Base-by-base conservation (phyloP, 345 rosid species). In the Excoecaria cochinchinensis region DNA sequence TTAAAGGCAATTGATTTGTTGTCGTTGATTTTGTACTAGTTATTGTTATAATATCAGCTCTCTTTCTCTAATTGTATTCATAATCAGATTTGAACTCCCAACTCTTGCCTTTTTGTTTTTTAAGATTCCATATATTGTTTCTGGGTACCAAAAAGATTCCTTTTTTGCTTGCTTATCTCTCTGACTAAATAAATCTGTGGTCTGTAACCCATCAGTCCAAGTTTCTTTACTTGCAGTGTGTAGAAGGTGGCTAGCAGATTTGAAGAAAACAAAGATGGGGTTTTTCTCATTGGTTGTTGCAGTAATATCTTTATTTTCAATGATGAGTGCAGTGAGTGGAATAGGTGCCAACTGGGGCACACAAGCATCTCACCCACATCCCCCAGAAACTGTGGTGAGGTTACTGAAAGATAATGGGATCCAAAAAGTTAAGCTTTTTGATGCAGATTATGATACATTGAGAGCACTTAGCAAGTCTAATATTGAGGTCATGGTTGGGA, bases 401-500 rank as follows among this genome's bases (percentile, higher is more conserved):
- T 73, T 93, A 80, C 84, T 95, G 31, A 84, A 74, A 68, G 97
- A 95, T 0, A 95, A 95, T 69, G 86, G 82, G 74, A 79, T 95
- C 74, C 91, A 83, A 80, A 95, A 90, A 78, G 97, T 90, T 46
- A 95, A 95, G 88, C 98, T 93, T 59, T 95, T 95, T 72, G 98
- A 95, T 73, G 97, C 99, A 1, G 91, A 93, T 38, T 89, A 88
- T 66, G 90, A 78, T 31, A 83, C 89, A 8, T 83, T 95, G 11
- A 88, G 79, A 67, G 95, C 94, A 76, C 83, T 95, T 22, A 91
- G 96, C 8, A 87, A 76, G 77, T 78, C 97, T 19, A 83, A 87
- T 80, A 89, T 95, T 78, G 97, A 95, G 77, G 97, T 95, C 59
- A 95, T 95, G 99, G 97, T 95, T 19, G 99, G 99, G 52, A 95